Evolutionary conservation across 169 alveolate species (phyloP).

Genomic region (Eimeria acervulina): DNA sequence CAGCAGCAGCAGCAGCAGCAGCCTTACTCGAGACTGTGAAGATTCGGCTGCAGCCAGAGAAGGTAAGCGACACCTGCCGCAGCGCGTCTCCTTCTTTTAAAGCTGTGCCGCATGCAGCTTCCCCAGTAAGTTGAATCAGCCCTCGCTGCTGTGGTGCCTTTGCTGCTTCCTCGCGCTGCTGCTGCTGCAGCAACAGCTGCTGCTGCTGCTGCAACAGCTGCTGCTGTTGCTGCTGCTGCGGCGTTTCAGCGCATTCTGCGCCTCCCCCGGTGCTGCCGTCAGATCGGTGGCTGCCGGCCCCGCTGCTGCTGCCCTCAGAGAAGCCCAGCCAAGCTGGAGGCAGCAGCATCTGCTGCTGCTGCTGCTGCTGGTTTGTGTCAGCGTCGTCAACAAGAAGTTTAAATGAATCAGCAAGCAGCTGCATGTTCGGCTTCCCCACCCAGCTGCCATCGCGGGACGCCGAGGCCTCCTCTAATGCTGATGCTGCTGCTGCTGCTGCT

Average conservation of each 20-base stretch:
- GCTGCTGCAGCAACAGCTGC: no score
- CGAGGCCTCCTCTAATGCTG: background rate
- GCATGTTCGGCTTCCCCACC: slow-evolving; percentile 1
- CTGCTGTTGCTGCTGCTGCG: no score
- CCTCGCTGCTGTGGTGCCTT: slow-evolving; percentile 7
- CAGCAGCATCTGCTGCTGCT: background rate
- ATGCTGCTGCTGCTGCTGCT: slow-evolving; percentile 5
- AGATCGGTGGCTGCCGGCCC: no score
- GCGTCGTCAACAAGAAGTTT: background rate
- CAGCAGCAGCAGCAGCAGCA: slow-evolving; percentile 12
- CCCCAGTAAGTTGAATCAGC: slow-evolving; percentile 1
- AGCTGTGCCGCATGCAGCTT: slow-evolving; percentile 19
- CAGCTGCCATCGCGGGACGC: background rate
- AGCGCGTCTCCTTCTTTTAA: background rate
- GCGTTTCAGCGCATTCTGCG: background rate
- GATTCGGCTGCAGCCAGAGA: slow-evolving; percentile 58
- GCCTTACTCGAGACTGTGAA: slow-evolving; percentile 28
- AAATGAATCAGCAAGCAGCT: background rate
- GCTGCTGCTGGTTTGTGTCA: slow-evolving; percentile 5
- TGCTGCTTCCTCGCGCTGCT: no score
- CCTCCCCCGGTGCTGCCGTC: background rate
- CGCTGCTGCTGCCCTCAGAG: background rate
- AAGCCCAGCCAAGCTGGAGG: slow-evolving; percentile 7
- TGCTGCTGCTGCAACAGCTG: no score
- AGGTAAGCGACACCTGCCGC: slow-evolving; percentile 29